Base-by-base conservation (phyloP, 306 rosid species). In the Crotalaria pallida region DNA sequence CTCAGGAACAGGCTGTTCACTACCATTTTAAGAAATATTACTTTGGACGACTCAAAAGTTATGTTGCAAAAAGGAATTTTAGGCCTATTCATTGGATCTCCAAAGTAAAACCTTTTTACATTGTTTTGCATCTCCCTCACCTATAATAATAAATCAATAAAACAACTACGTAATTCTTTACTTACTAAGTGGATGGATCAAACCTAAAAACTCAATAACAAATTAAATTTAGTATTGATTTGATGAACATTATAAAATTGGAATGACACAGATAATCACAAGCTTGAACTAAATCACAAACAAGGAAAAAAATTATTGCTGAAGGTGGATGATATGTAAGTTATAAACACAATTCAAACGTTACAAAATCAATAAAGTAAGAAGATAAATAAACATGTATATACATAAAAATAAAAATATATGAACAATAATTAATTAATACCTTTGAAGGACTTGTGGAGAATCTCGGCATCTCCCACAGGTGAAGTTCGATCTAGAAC, bases 391-490 rank as follows among this genome's bases (percentile, higher is more conserved):
- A 10, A 50, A 63, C 26, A 0, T 26, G 5, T 3, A 13, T 13
- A 18, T 8, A 47, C 19, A 21, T 21, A 16, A 24, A 0, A 29
- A 11, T 5, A n/a, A 8, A 19, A 8, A 48, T 21, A 22, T 13
- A 13, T 21, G 19, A 10, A 57, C 10, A 9, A 40, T n/a, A n/a
- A n/a, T n/a, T n/a, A n/a, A n/a, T 26, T 13, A 18, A 55, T 78
- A 85, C 90, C 90, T 83, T 81, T 7, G 40, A 79, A 79, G 18
- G 83, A 77, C 58, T 88, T 83, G 66, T 12, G 66, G 36, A 88
- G 79, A 59, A 71, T 59, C 73, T 85, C 87, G 59, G 90, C 94
- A 66, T 88, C 94, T 58, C 83, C 81, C 16, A 50, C 58, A 3
- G 86, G 47, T 71, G 80, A 58, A 70, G 34, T 50, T 47, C 69